Evolutionary conservation across 768 basidiomycete genomes (phyloP), one percentile per base, ranked within the genome.

Genomic region (Leccinum boreale): DNA sequence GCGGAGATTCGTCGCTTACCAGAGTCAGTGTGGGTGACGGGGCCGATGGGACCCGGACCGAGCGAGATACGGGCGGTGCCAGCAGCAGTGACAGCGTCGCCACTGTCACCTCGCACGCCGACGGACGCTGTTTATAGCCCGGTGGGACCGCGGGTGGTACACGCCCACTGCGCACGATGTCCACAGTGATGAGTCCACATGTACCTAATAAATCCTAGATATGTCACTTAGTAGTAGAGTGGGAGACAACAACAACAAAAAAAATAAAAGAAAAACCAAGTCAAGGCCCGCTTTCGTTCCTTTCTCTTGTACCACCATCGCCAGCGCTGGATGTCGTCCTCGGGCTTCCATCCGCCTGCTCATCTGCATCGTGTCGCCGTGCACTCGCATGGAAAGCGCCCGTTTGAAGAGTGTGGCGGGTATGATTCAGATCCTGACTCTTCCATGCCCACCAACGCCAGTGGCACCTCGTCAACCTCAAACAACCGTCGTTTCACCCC

Each of bases 391-490:
- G 69, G 61, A 62, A 70, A 71, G 64, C 70, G 70, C 63, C 68
- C 68, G 54, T 71, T 71, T 52, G 70, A 72, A 19, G 70, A 72
- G 47, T 70, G 68, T 66, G 68, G 65, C 58, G 68, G 69, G 56
- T 72, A 74, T 47, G 72, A 67, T 58, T 72, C 72, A 45, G 70
- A 70, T 59, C 63, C 71, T 44, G 56, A 67, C 59, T 23, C 59
- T 52, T 39, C 71, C 63, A 66, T 71, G 68, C 61, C 68, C 55
- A 52, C 62, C 26, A 50, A 19, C 42, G 10, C 66, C 9, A 72
- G 66, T 59, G 70, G 68, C 58, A 68, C 70, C n/a, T 60, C 65
- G n/a, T 59, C 60, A 23, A 61, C 71, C 15, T 58, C 62, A 9
- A 57, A 39, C 49, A 52, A 44, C 33, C 56, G 26, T 31, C 66